A percentile compares a stretch with the other conserved stretches of the same genome.
Evolutionary conservation across 495 filamentous ascomycete species (phyloP).

Genomic region (Xylaria venustula): DNA sequence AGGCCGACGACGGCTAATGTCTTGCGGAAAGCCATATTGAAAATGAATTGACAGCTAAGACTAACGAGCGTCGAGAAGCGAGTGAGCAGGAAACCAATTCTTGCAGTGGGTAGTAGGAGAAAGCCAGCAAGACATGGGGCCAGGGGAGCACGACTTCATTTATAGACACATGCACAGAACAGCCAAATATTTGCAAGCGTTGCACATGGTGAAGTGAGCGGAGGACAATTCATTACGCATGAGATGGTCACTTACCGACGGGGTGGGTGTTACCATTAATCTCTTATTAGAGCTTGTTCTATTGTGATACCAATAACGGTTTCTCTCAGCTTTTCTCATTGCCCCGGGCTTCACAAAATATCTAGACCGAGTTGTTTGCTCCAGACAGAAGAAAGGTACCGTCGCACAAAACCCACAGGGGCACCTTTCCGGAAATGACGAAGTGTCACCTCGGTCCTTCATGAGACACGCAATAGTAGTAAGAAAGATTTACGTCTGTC

Average conservation of each 20-base stretch:
- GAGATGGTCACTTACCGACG: not conserved
- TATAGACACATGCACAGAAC: not conserved
- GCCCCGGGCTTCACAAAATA: not conserved
- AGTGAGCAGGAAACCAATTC: not conserved
- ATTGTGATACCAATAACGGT: not conserved
- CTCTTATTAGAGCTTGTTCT: not conserved
- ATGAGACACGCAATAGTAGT: not conserved
- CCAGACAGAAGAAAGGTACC: not conserved
- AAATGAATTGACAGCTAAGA: not conserved
- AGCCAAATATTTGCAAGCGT: not conserved
- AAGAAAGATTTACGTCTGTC: not conserved
- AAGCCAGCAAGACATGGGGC: not conserved
- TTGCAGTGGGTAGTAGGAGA: not conserved
- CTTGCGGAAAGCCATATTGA: not conserved
- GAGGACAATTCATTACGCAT: not conserved
- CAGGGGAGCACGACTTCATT: not conserved
- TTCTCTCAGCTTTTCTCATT: not conserved
- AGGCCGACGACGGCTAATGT: not conserved
- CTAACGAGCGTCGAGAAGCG: not conserved
- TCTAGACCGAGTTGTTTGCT: not conserved
- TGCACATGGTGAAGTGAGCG: not conserved
- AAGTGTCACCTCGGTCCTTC: slow-evolving; percentile 4
- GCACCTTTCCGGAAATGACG: not conserved
- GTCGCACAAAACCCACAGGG: not conserved
- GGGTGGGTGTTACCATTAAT: not conserved